Evolutionary conservation across 108 stramenopile genomes (phyloP).

Genomic region (Nitzschia sp.): DNA sequence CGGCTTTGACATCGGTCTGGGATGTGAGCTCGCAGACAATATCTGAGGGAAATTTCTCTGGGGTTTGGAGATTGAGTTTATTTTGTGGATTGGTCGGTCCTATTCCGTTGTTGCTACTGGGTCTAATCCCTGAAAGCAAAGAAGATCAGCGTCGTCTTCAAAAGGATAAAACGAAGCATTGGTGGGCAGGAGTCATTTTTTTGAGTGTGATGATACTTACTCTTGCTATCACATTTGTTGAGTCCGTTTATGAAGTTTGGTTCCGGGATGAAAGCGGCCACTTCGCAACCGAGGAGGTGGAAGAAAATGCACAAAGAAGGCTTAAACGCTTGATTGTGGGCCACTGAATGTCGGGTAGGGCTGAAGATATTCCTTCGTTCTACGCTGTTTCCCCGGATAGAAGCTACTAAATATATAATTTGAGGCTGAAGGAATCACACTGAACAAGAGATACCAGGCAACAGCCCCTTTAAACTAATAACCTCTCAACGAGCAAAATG

Average conservation of each 20-base stretch:
- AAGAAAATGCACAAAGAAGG: conserved; percentile 14
- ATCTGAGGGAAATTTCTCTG: conserved; percentile 48
- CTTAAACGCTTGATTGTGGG: conserved; percentile 11
- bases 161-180: conserved; percentile 31
- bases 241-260: conserved; percentile 36
- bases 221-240: too few species aligned
- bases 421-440: too few species aligned
- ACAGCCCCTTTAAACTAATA: too few species aligned
- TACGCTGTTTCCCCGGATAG: too few species aligned
- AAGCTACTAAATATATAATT: too few species aligned
- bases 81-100: conserved; percentile 38
- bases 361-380: too few species aligned
- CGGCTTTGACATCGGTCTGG: conserved; percentile 56
- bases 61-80: conserved; percentile 60
- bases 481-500: too few species aligned
- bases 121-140: conserved; percentile 40
- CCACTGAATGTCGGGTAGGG: too few species aligned
- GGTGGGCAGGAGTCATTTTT: conserved; percentile 31
- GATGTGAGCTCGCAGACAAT: too few species aligned
- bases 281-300: conserved; percentile 11
- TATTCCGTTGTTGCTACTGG: conserved; percentile 29
- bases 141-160: conserved; percentile 35
- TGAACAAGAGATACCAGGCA: too few species aligned
- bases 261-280: conserved; percentile 1
- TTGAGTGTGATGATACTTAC: conserved; percentile 34